These are phyloP conservation scores for Sequoia sempervirens DNA, from an alignment of 75 land plant species.

Conservation along the genomic window DNA sequence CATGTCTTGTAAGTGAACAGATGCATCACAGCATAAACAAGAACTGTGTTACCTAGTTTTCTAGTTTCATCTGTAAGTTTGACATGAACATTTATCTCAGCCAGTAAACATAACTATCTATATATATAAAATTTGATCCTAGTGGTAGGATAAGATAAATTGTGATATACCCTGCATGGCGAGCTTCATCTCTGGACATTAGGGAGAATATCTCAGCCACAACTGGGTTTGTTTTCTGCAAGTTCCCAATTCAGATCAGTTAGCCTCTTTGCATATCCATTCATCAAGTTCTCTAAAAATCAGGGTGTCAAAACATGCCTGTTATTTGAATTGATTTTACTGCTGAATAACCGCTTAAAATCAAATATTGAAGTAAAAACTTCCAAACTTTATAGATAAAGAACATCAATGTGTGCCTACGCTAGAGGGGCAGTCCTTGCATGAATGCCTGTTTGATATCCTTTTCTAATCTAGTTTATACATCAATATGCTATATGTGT, in stretches of 20 bases:
- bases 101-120: background rate
- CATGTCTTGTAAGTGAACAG: background rate
- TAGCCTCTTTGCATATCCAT: background rate
- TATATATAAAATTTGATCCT: background rate
- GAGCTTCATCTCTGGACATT: conserved; percentile 98
- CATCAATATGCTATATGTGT: background rate
- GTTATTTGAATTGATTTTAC: background rate
- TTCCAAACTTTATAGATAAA: background rate
- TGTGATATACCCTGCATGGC: conserved; percentile 88
- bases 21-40: background rate
- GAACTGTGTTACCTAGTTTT: background rate
- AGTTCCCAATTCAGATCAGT: background rate
- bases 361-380: background rate
- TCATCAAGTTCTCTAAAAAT: background rate
- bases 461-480: background rate
- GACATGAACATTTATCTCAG: background rate
- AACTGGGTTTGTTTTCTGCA: conserved; percentile 96
- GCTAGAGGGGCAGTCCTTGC: background rate
- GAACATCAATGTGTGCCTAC: background rate
- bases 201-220: conserved; percentile 98
- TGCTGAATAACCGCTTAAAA: background rate
- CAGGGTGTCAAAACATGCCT: background rate
- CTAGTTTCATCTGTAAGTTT: background rate
- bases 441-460: background rate
- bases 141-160: background rate